Evolutionary conservation across 2,329 filamentous ascomycete genomes (phyloP).

Genomic region (Microsporum ferrugineum): DNA sequence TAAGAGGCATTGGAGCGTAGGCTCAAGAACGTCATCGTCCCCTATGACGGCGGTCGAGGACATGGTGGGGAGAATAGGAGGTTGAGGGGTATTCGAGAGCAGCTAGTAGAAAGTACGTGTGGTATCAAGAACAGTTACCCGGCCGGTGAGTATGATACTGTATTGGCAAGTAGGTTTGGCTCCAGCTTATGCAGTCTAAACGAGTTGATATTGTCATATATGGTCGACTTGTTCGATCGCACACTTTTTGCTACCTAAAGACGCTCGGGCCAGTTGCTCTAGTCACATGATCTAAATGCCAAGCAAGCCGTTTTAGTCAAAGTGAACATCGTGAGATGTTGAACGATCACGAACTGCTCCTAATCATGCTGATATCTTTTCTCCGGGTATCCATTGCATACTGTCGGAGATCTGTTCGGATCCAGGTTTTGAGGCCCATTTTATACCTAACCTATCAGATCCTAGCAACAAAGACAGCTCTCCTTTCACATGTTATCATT

Average conservation of each 20-base stretch:
- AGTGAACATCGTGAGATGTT: background rate
- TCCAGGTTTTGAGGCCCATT: background rate
- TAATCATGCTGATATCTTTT: too few relatives aligned
- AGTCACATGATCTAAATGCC: background rate
- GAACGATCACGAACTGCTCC: background rate
- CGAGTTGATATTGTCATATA: background rate
- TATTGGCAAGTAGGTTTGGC: background rate
- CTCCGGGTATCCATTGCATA: background rate
- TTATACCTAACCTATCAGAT: background rate
- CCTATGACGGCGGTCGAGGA: slow-evolving; percentile 41
- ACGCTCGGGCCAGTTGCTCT: background rate
- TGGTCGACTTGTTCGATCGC: background rate
- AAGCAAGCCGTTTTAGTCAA: background rate
- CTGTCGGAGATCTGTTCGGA: background rate
- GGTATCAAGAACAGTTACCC: background rate
- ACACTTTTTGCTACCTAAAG: background rate
- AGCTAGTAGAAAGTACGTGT: background rate
- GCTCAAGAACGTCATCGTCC: slow-evolving; percentile 76
- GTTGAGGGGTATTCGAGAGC: background rate
- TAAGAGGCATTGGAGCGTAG: slow-evolving; percentile 84
- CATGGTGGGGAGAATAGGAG: slow-evolving; percentile 17
- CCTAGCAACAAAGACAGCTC: background rate
- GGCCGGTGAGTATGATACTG: background rate
- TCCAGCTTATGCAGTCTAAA: background rate
- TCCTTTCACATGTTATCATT: background rate